Conservation (phyloP, 1,284 basidiomycete genomes). For the Leccinum subrobustum region DNA sequence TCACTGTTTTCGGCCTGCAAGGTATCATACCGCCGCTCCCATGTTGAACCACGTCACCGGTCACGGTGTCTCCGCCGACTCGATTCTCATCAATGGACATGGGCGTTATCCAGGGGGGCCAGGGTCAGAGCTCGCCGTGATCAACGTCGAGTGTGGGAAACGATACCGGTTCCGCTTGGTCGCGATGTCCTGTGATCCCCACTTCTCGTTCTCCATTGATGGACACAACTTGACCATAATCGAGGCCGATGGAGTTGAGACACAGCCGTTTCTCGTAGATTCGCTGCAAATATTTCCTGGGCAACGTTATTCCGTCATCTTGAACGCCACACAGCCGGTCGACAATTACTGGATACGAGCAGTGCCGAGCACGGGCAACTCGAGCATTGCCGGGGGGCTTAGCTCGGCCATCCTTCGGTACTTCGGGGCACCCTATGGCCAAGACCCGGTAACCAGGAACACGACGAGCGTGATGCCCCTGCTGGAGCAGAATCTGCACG, state of each 20-base stretch:
- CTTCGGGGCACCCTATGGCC: constrained; percentile 36
- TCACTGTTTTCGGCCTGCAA: constrained; percentile 30
- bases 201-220: constrained; percentile 41
- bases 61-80: constrained; percentile 17
- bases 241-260: constrained; percentile 39
- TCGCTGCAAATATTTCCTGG: constrained; percentile 31
- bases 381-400: constrained; percentile 35
- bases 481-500: constrained; percentile 35
- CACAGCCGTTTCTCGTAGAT: constrained; percentile 33
- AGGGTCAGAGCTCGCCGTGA: constrained; percentile 22
- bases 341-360: constrained; percentile 39
- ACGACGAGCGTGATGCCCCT: constrained; percentile 26
- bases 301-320: constrained; percentile 42
- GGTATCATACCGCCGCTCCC: constrained; percentile 28
- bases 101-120: constrained; percentile 43
- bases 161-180: constrained; percentile 45
- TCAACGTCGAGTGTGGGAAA: constrained; percentile 29
- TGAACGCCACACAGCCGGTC: constrained; percentile 36
- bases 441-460: constrained; percentile 40
- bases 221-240: constrained; percentile 39
- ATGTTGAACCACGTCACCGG: constrained; percentile 18
- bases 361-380: constrained; percentile 12
- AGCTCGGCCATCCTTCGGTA: constrained; percentile 59
- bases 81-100: constrained; percentile 48
- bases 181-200: constrained; percentile 39